phyloP scores from a whole-genome alignment of 2,329 filamentous ascomycete species.

The Sporothrix dimorphospora region DNA sequence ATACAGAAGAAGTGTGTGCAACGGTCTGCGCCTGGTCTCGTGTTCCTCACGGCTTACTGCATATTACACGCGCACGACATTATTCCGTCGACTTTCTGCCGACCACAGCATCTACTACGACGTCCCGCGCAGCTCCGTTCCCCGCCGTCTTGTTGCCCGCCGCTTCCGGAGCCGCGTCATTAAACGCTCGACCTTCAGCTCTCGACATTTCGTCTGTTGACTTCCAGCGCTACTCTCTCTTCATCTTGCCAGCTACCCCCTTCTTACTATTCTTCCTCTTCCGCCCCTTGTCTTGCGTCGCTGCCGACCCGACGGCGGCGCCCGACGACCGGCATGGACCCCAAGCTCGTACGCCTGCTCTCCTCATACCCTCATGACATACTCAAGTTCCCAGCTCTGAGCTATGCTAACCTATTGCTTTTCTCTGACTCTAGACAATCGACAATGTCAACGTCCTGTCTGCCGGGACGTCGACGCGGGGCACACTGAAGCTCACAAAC shows the following conservation, averaged over 20 bases:
- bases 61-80: background rate
- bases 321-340: slow-evolving; percentile 34
- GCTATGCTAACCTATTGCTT: background rate
- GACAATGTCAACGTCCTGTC: slow-evolving; percentile 65
- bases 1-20: background rate
- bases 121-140: slow-evolving; percentile 6
- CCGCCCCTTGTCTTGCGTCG: background rate
- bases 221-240: background rate
- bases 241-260: background rate
- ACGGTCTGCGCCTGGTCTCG: background rate
- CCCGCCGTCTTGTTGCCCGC: slow-evolving; percentile 2
- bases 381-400: background rate
- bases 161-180: slow-evolving; percentile 18
- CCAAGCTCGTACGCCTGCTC: slow-evolving; percentile 33
- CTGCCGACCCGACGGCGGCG: slow-evolving; percentile 26
- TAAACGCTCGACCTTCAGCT: background rate
- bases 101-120: slow-evolving; percentile 1
- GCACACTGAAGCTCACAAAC: slow-evolving; percentile 63
- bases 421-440: slow-evolving; percentile 44
- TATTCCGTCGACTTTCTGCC: background rate
- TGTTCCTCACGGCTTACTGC: background rate
- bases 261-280: background rate
- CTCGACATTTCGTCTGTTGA: background rate
- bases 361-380: background rate
- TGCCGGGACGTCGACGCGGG: slow-evolving; percentile 59